Evolutionary conservation across 2,329 filamentous ascomycete genomes (phyloP), one percentile per base, ranked within the genome.

Genomic region (Pseudophaeomoniella oleicola): DNA sequence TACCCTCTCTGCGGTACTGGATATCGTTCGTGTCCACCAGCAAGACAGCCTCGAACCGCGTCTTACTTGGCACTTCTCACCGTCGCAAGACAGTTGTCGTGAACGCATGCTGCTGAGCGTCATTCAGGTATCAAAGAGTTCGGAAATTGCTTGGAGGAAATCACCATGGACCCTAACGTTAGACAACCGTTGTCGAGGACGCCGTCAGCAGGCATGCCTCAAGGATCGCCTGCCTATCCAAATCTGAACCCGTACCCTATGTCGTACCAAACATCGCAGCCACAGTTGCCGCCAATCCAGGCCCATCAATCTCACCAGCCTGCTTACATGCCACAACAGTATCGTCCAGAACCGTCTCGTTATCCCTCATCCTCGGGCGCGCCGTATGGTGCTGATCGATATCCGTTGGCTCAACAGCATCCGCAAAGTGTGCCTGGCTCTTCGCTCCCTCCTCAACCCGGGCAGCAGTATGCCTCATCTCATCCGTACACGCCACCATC

Each of bases 401-500:
- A 44, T 32, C n/a, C 22, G 9, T 9, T 27, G 22, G 9, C 22
- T 27, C 35, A 45, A 33, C 47, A 49, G 41, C 38, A 40, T 30
- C 57, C 62, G 49, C 51, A 53, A 41, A 60, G 55, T 36, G 48
- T 63, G 46, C 57, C 60, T 15, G 58, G 60, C 12, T 55, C 59
- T 19, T 59, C 56, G 12, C 56, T 61, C 50, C 51, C 62, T 18
- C 55, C 58, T 19, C 57, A 60, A 43, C 53, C 57, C 42, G 57
- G 55, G 34, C 55, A 52, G 37, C 58, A 59, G 45, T 49, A 46
- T 31, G 59, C 60, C 44, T 54, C 50, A 34, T 53, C 53, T 40
- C 57, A 57, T 39, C 55, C 53, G 35, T 61, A 56, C 36, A 57
- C 57, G 38, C 54, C 58, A 33, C 75, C 81, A 56, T 62, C 76